phyloP scores from a whole-genome alignment of 2,329 filamentous ascomycete species.

The Talaromyces sp. region DNA sequence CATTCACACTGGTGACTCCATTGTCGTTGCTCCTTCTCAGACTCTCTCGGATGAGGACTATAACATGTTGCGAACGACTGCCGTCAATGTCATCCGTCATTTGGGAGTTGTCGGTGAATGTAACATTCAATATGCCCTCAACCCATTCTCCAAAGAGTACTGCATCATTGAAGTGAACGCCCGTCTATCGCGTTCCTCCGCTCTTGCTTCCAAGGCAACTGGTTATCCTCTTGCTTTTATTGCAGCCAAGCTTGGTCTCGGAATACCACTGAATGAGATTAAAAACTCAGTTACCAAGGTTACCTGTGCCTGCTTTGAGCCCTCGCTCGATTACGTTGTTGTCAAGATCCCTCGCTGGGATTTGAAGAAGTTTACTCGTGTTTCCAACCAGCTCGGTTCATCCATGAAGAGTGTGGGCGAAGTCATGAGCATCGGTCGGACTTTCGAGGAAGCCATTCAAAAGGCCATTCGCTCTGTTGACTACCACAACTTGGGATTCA shows the following conservation, averaged over 20 bases:
- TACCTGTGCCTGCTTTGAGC: slow-evolving; percentile 97
- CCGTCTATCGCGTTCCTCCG: slow-evolving; percentile 89
- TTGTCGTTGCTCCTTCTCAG: slow-evolving; percentile 95
- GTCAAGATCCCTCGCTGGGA: slow-evolving; percentile 99
- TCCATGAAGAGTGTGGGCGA: slow-evolving; percentile 99
- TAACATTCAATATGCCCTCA: slow-evolving; percentile 97
- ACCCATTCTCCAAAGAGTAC: slow-evolving; percentile 92
- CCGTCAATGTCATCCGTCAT: slow-evolving; percentile 94
- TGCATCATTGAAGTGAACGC: slow-evolving; percentile 99
- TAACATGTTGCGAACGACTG: slow-evolving; percentile 97
- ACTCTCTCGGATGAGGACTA: slow-evolving; percentile 97
- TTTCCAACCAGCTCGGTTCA: slow-evolving; percentile 91
- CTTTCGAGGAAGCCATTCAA: slow-evolving; percentile 97
- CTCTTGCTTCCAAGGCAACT: slow-evolving; percentile 92
- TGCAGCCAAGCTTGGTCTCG: slow-evolving; percentile 91
- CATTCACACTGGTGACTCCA: slow-evolving; percentile 97
- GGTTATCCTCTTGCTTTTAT: slow-evolving; percentile 96
- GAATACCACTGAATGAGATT: slow-evolving; percentile 93
- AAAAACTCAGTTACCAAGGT: slow-evolving; percentile 93
- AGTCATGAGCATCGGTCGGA: slow-evolving; percentile 96
- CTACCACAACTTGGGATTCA: slow-evolving; percentile 92
- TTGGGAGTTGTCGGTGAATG: slow-evolving; percentile 97
- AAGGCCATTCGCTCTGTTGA: slow-evolving; percentile 96
- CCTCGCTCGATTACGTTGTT: slow-evolving; percentile 94
- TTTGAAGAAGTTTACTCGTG: slow-evolving; percentile 96